phyloP scores from a whole-genome alignment of 257 asterid genomes.

The Solanum rostratum region DNA sequence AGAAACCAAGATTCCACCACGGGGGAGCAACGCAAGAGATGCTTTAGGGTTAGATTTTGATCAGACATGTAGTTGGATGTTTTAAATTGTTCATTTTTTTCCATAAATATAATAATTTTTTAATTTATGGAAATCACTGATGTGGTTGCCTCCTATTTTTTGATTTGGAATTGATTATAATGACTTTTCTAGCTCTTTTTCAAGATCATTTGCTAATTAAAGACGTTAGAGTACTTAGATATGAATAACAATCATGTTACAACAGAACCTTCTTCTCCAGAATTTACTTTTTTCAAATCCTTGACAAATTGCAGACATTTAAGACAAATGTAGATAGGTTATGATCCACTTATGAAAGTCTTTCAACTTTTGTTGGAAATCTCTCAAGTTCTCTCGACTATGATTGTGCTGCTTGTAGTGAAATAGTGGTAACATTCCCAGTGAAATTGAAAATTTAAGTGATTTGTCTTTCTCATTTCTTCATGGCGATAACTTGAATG shows the following conservation, averaged over 20 bases:
- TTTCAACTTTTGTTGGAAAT: background rate
- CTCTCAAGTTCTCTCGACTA: background rate
- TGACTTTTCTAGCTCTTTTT: background rate
- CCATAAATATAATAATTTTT: no score
- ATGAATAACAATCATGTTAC: constrained; percentile 16
- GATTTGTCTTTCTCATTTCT: background rate
- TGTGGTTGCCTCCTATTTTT: background rate
- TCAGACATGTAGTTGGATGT: no score
- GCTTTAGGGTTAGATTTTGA: no score
- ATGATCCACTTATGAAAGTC: background rate
- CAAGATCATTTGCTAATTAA: constrained; percentile 1
- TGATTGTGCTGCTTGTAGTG: background rate
- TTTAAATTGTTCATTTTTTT: no score
- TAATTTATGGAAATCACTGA: no score
- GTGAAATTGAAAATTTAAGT: constrained; percentile 19
- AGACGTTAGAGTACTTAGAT: constrained; percentile 10
- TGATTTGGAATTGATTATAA: background rate
- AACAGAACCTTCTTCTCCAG: background rate
- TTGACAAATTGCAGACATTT: background rate
- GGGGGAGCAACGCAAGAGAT: background rate
- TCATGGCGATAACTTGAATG: background rate
- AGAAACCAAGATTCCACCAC: background rate
- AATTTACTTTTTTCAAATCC: background rate
- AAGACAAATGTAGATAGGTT: background rate
- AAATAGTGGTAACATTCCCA: constrained; percentile 13